Percentiles rank a stretch among this genome's conserved stretches.
Evolutionary conservation across 345 rosid species (phyloP).

Genomic region (Adansonia digitata): DNA sequence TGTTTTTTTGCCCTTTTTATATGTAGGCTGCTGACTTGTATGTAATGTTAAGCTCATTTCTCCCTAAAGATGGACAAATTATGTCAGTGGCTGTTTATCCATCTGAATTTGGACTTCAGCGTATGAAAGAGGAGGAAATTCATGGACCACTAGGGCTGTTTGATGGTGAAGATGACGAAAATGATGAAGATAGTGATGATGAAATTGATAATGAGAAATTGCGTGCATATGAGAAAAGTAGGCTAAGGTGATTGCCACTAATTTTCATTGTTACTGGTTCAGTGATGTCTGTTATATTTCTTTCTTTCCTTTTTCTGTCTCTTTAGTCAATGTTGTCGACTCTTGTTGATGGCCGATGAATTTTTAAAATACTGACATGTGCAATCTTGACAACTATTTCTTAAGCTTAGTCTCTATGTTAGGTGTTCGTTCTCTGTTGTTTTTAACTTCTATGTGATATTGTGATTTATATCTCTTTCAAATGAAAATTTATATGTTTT

Average conservation of each 20-base stretch:
- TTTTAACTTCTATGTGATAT: not conserved
- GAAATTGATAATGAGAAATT: constrained; percentile 56
- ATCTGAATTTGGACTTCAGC: constrained; percentile 79
- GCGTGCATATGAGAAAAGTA: constrained; percentile 75
- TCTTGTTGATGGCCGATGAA: not conserved
- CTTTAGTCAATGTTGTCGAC: not conserved
- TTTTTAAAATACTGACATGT: not conserved
- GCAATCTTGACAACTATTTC: not conserved
- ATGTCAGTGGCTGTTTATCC: constrained; percentile 80
- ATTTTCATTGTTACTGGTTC: not conserved
- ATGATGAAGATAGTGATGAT: constrained; percentile 35
- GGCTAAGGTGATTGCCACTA: constrained; percentile 53
- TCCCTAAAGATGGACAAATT: constrained; percentile 74
- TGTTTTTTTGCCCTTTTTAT: constrained; percentile 5
- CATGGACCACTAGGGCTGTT: constrained; percentile 84
- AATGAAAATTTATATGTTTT: not conserved
- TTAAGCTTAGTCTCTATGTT: not conserved
- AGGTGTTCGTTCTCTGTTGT: not conserved
- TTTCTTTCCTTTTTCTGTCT: not conserved
- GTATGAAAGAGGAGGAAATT: constrained; percentile 91
- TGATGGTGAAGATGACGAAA: constrained; percentile 36
- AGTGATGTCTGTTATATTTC: not conserved
- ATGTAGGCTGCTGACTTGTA: constrained; percentile 79
- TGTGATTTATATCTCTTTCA: not conserved
- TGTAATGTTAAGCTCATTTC: constrained; percentile 68